Percentiles rank a stretch among this genome's conserved stretches.
Conservation (phyloP, 1,284 basidiomycete species). For the Moesziomyces aphidis region DNA sequence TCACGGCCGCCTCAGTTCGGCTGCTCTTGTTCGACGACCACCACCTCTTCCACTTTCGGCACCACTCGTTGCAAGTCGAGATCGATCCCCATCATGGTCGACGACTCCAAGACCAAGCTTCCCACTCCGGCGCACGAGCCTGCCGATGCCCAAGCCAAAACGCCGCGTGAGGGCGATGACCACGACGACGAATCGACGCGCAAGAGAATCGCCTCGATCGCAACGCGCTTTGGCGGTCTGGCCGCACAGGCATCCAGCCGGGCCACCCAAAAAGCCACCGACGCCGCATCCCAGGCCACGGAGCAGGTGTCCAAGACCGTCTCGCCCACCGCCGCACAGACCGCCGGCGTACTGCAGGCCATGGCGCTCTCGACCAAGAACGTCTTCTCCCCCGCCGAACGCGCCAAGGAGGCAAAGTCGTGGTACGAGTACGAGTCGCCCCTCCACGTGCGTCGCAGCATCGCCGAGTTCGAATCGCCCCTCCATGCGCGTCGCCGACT, state of each 20-base stretch:
- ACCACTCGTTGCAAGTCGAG: background rate
- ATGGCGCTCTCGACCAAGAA: conserved; percentile 43
- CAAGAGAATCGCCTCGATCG: conserved; percentile 37
- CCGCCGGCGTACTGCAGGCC: conserved; percentile 39
- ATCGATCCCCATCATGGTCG: conserved; percentile 10
- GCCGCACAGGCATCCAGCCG: conserved; percentile 24
- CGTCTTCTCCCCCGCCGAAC: background rate
- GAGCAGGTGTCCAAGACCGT: conserved; percentile 23
- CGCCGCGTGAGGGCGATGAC: background rate
- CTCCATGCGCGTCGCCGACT: conserved; percentile 41
- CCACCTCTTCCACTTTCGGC: background rate
- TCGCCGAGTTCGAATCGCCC: conserved; percentile 43
- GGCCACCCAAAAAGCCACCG: conserved; percentile 24
- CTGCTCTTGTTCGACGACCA: background rate
- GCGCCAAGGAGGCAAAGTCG: conserved; percentile 3
- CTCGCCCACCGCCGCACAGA: conserved; percentile 23
- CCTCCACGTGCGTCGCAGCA: conserved; percentile 20
- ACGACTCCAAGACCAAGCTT: conserved; percentile 16
- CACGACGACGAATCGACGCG: conserved; percentile 24
- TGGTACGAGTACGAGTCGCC: conserved; percentile 47
- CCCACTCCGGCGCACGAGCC: background rate
- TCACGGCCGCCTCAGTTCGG: too few species aligned
- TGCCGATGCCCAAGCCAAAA: background rate
- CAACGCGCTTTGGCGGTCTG: conserved; percentile 35
- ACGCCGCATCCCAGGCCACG: conserved; percentile 19